phyloP scores from a whole-genome alignment of 2,329 filamentous ascomycete genomes.

The Drechslerella coelobrocha region DNA sequence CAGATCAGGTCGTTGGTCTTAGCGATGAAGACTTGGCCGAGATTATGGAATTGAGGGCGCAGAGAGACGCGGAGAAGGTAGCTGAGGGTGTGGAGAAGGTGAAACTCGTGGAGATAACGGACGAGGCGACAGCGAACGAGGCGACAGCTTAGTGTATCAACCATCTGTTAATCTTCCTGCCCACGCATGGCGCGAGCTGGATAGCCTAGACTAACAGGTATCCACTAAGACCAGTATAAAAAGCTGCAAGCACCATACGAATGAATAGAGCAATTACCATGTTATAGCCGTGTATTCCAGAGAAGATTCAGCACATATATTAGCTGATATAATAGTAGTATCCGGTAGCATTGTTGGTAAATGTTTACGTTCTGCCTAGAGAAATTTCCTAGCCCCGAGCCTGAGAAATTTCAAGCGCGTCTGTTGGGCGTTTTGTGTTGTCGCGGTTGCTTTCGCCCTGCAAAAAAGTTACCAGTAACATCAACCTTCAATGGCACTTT shows the following conservation, averaged over 20 bases:
- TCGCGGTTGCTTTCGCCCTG: not conserved
- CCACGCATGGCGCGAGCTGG: too few relatives aligned
- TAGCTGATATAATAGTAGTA: not conserved
- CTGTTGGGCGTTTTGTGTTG: conserved; percentile 22
- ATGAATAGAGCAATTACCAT: too few relatives aligned
- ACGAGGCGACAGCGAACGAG: too few relatives aligned
- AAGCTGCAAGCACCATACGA: too few relatives aligned
- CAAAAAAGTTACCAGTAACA: not conserved
- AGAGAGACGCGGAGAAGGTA: not conserved
- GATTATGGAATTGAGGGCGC: not conserved
- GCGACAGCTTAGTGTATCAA: too few relatives aligned
- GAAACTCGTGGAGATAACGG: not conserved
- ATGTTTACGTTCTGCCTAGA: not conserved
- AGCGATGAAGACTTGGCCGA: conserved; percentile 32
- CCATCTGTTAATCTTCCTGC: too few relatives aligned
- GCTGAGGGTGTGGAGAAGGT: not conserved
- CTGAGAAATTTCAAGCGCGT: not conserved
- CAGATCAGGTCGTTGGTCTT: conserved; percentile 22
- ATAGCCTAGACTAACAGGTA: too few relatives aligned
- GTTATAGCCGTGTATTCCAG: too few relatives aligned
- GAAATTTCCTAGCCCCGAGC: not conserved
- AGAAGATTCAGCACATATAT: too few relatives aligned
- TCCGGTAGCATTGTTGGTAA: not conserved
- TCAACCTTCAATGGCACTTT: not conserved
- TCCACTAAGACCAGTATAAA: too few relatives aligned